Evolutionary conservation across 2,329 filamentous ascomycete genomes (phyloP).

Genomic region (Aspergillus flavus): DNA sequence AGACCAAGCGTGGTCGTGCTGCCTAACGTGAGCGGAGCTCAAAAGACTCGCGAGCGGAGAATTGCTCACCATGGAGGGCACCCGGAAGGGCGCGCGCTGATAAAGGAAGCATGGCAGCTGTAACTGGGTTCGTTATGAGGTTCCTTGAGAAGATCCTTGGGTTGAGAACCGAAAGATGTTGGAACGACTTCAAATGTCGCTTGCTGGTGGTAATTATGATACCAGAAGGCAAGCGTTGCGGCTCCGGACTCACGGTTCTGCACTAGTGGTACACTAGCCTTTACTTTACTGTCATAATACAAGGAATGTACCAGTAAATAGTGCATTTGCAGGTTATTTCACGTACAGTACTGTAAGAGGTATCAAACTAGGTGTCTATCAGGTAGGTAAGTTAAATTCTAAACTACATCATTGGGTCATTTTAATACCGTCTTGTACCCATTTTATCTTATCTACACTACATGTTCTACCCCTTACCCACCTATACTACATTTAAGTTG

Average conservation of each 20-base stretch:
- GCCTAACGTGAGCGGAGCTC: slow-evolving; percentile 21
- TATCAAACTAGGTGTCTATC: not conserved
- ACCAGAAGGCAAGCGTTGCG: not conserved
- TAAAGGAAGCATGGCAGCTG: slow-evolving; percentile 29
- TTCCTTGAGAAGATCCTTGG: not conserved
- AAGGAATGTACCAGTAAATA: not conserved
- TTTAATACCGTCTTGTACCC: not conserved
- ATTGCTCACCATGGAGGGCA: slow-evolving; percentile 30
- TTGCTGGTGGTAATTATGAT: not conserved
- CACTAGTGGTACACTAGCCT: slow-evolving; percentile 16
- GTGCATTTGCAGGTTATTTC: not conserved
- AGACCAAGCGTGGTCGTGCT: slow-evolving; percentile 33
- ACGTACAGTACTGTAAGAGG: not conserved
- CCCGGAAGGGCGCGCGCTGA: slow-evolving; percentile 29
- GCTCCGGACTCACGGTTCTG: slow-evolving; percentile 10
- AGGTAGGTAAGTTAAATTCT: slow-evolving; percentile 11
- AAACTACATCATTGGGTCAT: slow-evolving; percentile 9
- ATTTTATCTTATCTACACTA: too few relatives aligned
- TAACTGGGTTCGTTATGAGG: not conserved
- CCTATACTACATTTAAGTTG: not conserved
- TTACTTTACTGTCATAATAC: slow-evolving; percentile 11
- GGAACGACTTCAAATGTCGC: not conserved
- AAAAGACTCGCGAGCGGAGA: slow-evolving; percentile 1
- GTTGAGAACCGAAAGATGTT: not conserved
- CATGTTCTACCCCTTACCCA: too few relatives aligned